Base-by-base conservation (phyloP, 305 asterid species). In the Euphrasia arctica region DNA sequence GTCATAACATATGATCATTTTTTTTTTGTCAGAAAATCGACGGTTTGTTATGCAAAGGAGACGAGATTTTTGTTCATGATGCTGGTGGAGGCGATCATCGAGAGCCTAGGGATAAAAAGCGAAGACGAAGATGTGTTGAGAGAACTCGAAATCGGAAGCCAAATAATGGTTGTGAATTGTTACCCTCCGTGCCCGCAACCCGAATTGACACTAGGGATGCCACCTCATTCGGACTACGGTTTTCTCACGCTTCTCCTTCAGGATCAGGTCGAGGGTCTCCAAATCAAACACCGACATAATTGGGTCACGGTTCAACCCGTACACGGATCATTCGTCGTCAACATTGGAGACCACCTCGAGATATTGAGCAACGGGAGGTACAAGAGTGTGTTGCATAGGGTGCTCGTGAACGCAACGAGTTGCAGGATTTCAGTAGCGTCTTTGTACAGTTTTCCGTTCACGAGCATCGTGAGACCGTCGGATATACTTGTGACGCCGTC, bases 341-440 rank as follows among this genome's bases (percentile, higher is more conserved):
- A 86, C 45, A 91, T 91, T 4, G 97, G 97, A 0, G 97, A 91
- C 74, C 97, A 91, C 64, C 95, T 91, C 27, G 96, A 91, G 97
- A 84, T 90, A 78, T 88, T 86, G 42, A 88, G 95, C 95, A 88
- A 90, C 1, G 97, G 97, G 13, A 80, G 69, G 65, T 91, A 79
- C 83, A 91, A 88, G 75, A 91, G 98, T 32, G 89, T 84, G 67
- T 9, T 88, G 58, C 98, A 91, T 18, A 81, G 98, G 70, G 98
- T 80, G 7, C 51, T 88, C 0, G 96, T 79, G 54, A 91, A 91
- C 41, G 71, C 88, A 4, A 68, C 3, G 7, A 76, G 72, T 54
- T 31, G 69, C 18, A 67, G 98, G 54, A 75, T 84, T 10, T 91
- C 98, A 12, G 91, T 88, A 71, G 98, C 96, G 28, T 91, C 95